These are phyloP conservation scores for Trebouxia sp. DNA, from an alignment of 139 green algal genomes.

Conservation along the genomic window DNA sequence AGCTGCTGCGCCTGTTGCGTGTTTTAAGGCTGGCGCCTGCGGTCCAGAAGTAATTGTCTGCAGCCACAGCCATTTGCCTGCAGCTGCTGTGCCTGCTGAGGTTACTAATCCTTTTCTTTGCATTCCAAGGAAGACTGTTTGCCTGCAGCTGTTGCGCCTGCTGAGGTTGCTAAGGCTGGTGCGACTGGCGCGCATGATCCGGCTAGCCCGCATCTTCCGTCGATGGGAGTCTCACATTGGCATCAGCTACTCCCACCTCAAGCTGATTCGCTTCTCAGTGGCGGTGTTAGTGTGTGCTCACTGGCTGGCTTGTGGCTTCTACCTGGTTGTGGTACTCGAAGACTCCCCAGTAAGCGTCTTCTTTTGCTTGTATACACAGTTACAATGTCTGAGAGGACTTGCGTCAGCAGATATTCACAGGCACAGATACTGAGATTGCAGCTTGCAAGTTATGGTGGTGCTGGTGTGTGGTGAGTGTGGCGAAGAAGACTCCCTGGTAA, in stretches of 20 bases:
- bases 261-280: slow-evolving; percentile 30
- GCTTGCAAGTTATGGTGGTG: neutral
- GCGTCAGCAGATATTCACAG: neutral
- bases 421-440: neutral
- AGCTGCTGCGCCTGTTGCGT: neutral
- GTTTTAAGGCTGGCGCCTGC: neutral
- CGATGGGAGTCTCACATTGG: slow-evolving; percentile 31
- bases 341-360: neutral
- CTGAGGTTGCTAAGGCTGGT: slow-evolving; percentile 24
- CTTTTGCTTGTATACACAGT: neutral
- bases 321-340: slow-evolving; percentile 32
- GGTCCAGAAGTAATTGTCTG: no score
- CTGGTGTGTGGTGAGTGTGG: no score
- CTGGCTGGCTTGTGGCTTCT: slow-evolving; percentile 44
- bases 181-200: slow-evolving; percentile 16
- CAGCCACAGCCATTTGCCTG: no score
- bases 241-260: slow-evolving; percentile 30
- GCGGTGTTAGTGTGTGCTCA: slow-evolving; percentile 43
- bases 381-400: neutral
- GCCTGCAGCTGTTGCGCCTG: slow-evolving; percentile 21
- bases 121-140: no score
- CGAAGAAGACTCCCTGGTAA: no score
- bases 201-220: neutral
- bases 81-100: neutral
- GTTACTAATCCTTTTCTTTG: no score